Base-by-base conservation (phyloP, 1,284 basidiomycete genomes). In the Cryptococcus neoformans region DNA sequence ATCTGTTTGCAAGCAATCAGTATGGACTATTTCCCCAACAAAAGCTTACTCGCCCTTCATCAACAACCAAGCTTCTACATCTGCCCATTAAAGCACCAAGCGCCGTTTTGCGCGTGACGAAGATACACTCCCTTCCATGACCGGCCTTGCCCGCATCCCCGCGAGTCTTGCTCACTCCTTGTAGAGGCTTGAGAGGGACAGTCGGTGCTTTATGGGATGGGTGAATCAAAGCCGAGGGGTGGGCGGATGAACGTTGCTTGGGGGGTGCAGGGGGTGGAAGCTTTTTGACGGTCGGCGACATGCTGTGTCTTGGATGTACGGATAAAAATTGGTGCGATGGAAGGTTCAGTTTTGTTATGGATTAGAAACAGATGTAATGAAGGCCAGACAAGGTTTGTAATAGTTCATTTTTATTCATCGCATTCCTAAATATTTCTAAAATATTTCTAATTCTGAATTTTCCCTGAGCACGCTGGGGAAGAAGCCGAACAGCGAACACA, bases 51-150 rank as follows among this genome's bases (percentile, higher is more conserved):
- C 68, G 89, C 87, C 89, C 90, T 65, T 92, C 87, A 57, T 87
- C 84, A 35, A 92, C 71, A 21, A 92, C 77, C 47, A 89, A 74
- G 58, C 85, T 83, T 69, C 88, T 88, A 74, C 90, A 92, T 56
- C 89, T 82, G 47, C 87, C 81, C 73, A 93, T 82, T 72, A 92
- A 91, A 58, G 82, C 81, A 17, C 85, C 87, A 12, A 93, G 72
- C 28, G 82, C 78, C 2, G 88, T 90, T 70, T 87, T 88, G 48
- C 91, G 84, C 60, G 89, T 90, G 49, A 94, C 73, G 60, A 90
- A 90, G 41, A 94, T 86, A 59, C 83, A 81, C 65, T 89, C 89
- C 73, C 88, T 85, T 71, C 88, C 87, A 53, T 62, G 72, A 4
- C 70, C 72, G n/a, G 58, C 60, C 51, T 66, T 65, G 37, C 61